Conservation (phyloP, 768 basidiomycete genomes). For the Zangia roseola region DNA sequence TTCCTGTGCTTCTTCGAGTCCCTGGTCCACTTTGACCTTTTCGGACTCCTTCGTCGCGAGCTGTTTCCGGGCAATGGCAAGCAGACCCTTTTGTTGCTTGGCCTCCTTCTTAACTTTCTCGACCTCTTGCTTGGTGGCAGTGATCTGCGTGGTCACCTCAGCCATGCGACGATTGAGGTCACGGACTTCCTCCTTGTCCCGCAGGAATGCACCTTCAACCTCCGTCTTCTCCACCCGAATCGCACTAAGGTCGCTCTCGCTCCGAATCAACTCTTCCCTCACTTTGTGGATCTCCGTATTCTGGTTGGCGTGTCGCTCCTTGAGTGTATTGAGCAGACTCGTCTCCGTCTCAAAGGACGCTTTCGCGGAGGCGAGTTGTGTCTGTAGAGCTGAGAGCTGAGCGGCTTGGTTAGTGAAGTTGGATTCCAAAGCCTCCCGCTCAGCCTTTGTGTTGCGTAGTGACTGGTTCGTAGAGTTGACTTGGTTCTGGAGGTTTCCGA, state of each 20-base stretch:
- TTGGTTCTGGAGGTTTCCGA: constrained; percentile 86
- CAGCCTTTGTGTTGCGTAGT: constrained; percentile 60
- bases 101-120: constrained; percentile 93
- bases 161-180: constrained; percentile 83
- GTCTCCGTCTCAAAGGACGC: constrained; percentile 86
- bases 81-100: constrained; percentile 92
- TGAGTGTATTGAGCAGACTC: constrained; percentile 60
- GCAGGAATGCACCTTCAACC: constrained; percentile 78
- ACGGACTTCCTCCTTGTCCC: constrained; percentile 93
- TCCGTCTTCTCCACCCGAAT: constrained; percentile 88
- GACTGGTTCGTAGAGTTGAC: constrained; percentile 76
- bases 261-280: constrained; percentile 76
- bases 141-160: constrained; percentile 73
- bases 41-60: constrained; percentile 80
- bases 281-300: constrained; percentile 67
- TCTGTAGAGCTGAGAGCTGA: constrained; percentile 78
- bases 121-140: constrained; percentile 65
- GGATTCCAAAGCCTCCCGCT: constrained; percentile 65
- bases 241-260: constrained; percentile 91
- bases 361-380: constrained; percentile 79
- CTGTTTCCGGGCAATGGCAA: constrained; percentile 95
- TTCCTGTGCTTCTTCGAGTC: constrained; percentile 62
- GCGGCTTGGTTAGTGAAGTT: constrained; percentile 64
- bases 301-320: constrained; percentile 68
- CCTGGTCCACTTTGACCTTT: constrained; percentile 65